These are phyloP conservation scores for Phaffomyces thermotolerans DNA, from an alignment of 805 yeast species.

Conservation along the genomic window DNA sequence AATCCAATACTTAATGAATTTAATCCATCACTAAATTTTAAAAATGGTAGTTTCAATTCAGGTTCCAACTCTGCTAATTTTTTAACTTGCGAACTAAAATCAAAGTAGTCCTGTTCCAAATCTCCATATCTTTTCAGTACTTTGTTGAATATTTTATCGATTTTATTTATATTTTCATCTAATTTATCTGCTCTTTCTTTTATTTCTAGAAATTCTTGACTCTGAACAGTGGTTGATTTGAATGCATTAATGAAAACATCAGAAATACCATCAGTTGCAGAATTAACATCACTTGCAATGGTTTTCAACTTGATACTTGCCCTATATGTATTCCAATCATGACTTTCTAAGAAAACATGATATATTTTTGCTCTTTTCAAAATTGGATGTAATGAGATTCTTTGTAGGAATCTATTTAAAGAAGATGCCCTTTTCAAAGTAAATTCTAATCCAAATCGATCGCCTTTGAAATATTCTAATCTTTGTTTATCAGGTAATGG, in stretches of 20 bases:
- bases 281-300: constrained; percentile 10
- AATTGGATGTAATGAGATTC: constrained; percentile 68
- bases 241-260: constrained; percentile 94
- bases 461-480: constrained; percentile 89
- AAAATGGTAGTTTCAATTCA: constrained; percentile 28
- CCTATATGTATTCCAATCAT: constrained; percentile 67
- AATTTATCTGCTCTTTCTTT: constrained; percentile 75
- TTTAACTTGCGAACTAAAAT: constrained; percentile 60
- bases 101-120: constrained; percentile 63
- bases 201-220: constrained; percentile 75
- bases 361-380: constrained; percentile 64
- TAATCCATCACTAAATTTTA: constrained; percentile 41
- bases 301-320: constrained; percentile 39
- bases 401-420: constrained; percentile 63
- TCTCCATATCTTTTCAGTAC: constrained; percentile 68
- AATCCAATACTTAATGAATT: constrained; percentile 36
- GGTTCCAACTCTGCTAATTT: constrained; percentile 58
- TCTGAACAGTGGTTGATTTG: constrained; percentile 60
- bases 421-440: constrained; percentile 79
- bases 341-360: constrained; percentile 63
- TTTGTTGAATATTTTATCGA: constrained; percentile 72
- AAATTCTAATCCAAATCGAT: constrained; percentile 79
- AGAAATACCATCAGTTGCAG: constrained; percentile 60
- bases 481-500: constrained; percentile 92
- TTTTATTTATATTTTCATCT: constrained; percentile 71